Base-by-base conservation (phyloP, 345 rosid genomes). In the Rhodamnia rubescens region DNA sequence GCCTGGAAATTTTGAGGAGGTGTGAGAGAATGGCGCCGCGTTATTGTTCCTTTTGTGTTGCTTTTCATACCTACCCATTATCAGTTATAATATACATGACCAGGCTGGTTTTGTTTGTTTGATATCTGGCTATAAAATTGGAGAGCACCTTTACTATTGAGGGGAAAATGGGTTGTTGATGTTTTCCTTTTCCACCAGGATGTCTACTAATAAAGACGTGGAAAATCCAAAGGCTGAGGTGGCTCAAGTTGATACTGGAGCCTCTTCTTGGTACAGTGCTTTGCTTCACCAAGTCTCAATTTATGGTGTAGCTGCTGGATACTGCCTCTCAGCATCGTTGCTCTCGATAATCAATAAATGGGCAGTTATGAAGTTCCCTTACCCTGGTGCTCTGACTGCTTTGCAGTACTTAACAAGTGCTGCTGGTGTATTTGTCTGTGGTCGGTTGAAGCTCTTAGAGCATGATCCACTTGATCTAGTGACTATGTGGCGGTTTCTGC, bases 301-400 rank as follows among this genome's bases (percentile, higher is more conserved):
- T 47, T 95, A 95, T 85, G 99, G 99, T 29, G 82, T 97, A 47
- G 99, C 98, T 55, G 94, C 95, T 2, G 99, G 99, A 9, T 97
- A 97, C 85, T 96, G 99, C 87, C 86, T 96, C 86, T 96, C 99
- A 29, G 99, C 99, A n/a, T 93, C 98, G 59, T 90, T 97, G 84
- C 98, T 96, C 82, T 97, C 99, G 16, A 95, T 97, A 90, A 96
- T 97, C 91, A 96, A 97, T 91, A 97, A 97, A 90, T 97, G 98
- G 99, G 99, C 99, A 16, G 87, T 97, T 85, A 97, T 94, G 98
- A 93, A 94, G 87, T 97, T 97, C 86, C 99, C 99, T 53, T 96
- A 95, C 84, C 99, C 99, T 0, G 99, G 99, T 49, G 98, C 99
- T 4, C 91, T 97, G 27, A 97, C 99, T 5, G 99, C 99, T 29